Conservation (phyloP, 305 asterid genomes). For the Euphrasia arctica region DNA sequence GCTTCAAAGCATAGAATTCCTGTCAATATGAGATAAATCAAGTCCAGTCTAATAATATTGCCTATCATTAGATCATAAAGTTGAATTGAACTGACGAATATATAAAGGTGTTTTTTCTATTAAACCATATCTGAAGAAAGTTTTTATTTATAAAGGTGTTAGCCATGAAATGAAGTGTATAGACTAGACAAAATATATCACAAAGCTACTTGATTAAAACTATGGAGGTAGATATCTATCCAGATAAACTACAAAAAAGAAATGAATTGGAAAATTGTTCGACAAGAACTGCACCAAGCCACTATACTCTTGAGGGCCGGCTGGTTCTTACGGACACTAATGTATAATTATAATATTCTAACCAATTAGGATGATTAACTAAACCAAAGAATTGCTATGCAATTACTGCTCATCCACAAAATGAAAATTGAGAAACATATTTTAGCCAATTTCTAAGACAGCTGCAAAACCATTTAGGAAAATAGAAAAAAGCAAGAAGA, state of each 20-base stretch:
- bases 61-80: slow-evolving; percentile 16
- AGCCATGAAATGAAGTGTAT: slow-evolving; percentile 13
- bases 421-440: slow-evolving; percentile 11
- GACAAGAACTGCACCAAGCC: slow-evolving; percentile 12
- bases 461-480: slow-evolving; percentile 2
- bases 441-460: slow-evolving; percentile 14
- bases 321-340: slow-evolving; percentile 5
- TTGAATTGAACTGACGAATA: background rate
- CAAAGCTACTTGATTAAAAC: slow-evolving; percentile 12
- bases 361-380: slow-evolving; percentile 14
- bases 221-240: slow-evolving; percentile 11
- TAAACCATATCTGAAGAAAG: slow-evolving; percentile 23
- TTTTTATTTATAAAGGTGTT: background rate
- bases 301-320: background rate
- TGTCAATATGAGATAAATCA: slow-evolving; percentile 32
- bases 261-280: background rate
- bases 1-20: slow-evolving; percentile 88
- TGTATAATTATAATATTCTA: background rate
- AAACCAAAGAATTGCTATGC: slow-evolving; percentile 3
- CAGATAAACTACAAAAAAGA: slow-evolving; percentile 12
- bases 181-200: slow-evolving; percentile 19
- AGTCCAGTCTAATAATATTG: slow-evolving; percentile 14
- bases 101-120: background rate
- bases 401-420: slow-evolving; percentile 8
- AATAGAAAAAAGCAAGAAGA: background rate